Percentiles rank a stretch among this genome's conserved stretches.
These are phyloP conservation scores for Xylariaceae sp. DNA, from an alignment of 2,329 filamentous ascomycete species.

Conservation along the genomic window DNA sequence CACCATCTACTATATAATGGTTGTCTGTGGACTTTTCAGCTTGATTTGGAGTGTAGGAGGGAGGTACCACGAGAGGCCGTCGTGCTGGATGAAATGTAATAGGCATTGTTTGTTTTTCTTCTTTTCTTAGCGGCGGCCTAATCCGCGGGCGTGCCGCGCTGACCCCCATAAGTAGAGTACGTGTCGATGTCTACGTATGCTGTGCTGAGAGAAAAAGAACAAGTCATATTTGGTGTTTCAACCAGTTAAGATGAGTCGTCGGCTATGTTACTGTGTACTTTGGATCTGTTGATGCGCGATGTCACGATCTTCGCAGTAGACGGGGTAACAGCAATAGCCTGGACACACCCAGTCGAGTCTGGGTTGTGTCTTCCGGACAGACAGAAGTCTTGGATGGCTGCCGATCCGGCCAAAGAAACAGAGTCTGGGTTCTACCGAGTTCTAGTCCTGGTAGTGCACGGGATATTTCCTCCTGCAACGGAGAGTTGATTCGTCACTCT, in stretches of 20 bases:
- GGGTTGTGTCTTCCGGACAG: neutral
- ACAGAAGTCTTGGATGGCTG: neutral
- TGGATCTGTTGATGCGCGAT: neutral
- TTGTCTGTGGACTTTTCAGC: neutral
- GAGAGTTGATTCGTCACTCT: neutral
- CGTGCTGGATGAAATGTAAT: neutral
- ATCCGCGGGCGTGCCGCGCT: slow-evolving; percentile 5
- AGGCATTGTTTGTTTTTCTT: neutral
- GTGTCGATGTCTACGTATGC: neutral
- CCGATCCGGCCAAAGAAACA: neutral
- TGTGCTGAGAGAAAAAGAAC: neutral
- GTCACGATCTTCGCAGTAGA: neutral
- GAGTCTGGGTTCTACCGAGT: neutral
- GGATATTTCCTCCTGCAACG: neutral
- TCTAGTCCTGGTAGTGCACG: too few species aligned
- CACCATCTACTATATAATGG: neutral
- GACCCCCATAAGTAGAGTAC: neutral
- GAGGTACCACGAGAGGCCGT: neutral
- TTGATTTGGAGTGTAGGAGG: too few species aligned
- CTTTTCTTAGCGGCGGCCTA: slow-evolving; percentile 12
- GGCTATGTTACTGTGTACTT: neutral
- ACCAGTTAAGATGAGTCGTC: neutral
- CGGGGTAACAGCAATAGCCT: neutral
- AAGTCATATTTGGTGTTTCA: neutral
- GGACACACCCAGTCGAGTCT: neutral